Base-by-base conservation (phyloP, 2,329 filamentous ascomycete species). In the Fusarium austroafricanum region DNA sequence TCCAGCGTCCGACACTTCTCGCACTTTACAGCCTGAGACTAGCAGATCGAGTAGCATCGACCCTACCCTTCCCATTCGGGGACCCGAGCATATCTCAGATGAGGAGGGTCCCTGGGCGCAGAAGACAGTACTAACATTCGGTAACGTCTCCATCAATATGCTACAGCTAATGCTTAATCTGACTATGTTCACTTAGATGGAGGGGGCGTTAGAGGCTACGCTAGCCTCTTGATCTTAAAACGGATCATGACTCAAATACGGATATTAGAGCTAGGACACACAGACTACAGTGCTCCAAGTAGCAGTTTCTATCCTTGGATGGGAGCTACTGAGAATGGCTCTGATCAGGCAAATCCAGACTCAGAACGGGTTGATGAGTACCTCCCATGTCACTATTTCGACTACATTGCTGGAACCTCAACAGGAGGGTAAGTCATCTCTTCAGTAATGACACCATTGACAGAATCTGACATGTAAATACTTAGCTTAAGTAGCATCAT, bases 1-100 rank as follows among this genome's bases (percentile, higher is more conserved):
- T 10, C 1, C 33, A 0, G 0, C 18, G 0, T 12, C 46, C 2
- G 46, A 28, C 0, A 15, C 2, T 3, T 38, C 37, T 31, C 5
- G 0, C 6, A n/a, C 11, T 0, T 0, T 21, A 0, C 10, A 52
- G 0, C 37, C 3, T 0, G 11, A 12, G 14, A 18, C 14, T 5
- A 26, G 33, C 1, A 17, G 28, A 15, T n/a, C 12, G 21, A 45
- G 17, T 11, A 26, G 7, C 1, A 3, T 38, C 0, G 26, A 53
- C 11, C 26, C 6, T 2, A 17, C 12, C 1, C 3, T 50, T 40
- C 50, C 50, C 11, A 45, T 45, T 45, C 28, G 50, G 1, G 50
- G 28, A 15, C 38, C 28, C 10, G 26, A 31, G 1, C 50, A 53
- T 4, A 31, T 45, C 12, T 23, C 39, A 14, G 1, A 44, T 2